A percentile compares a stretch with the other conserved stretches of the same genome.
Evolutionary conservation across 1,139 yeast genomes (phyloP).

Genomic region (Saccharomyces hybrid): DNA sequence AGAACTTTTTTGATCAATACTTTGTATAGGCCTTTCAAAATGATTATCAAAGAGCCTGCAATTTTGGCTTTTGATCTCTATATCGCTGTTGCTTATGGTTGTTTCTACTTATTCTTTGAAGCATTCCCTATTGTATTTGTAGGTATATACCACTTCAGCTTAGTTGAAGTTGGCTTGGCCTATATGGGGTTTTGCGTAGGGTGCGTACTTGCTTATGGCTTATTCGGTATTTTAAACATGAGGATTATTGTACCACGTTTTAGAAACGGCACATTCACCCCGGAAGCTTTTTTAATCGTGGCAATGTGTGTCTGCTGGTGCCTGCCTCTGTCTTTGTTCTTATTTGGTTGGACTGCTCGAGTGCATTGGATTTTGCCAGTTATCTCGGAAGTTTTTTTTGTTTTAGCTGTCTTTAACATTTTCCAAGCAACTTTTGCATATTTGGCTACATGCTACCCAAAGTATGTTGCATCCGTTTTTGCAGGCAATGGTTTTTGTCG

Average conservation of each 20-base stretch:
- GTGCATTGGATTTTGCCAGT: conserved; percentile 41
- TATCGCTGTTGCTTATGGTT: conserved; percentile 46
- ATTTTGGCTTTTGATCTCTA: conserved; percentile 30
- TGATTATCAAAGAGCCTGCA: conserved; percentile 30
- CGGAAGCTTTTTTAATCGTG: conserved; percentile 15
- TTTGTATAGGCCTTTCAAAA: conserved; percentile 44
- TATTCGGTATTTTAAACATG: conserved; percentile 10
- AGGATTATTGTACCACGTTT: conserved; percentile 11
- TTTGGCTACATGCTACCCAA: conserved; percentile 32
- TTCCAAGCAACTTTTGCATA: conserved; percentile 35
- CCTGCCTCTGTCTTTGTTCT: conserved; percentile 16
- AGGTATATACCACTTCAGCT: conserved; percentile 40
- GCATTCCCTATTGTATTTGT: conserved; percentile 51
- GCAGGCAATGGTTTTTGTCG: conserved; percentile 51
- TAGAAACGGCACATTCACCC: conserved; percentile 11
- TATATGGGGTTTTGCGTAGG: conserved; percentile 23
- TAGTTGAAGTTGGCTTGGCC: conserved; percentile 18
- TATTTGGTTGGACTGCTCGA: conserved; percentile 40
- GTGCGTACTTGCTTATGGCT: conserved; percentile 13
- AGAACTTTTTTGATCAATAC: conserved; percentile 34
- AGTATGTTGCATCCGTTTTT: conserved; percentile 49
- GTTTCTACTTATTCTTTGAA: conserved; percentile 52
- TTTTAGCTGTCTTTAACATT: conserved; percentile 35
- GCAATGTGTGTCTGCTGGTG: conserved; percentile 15
- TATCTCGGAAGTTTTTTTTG: conserved; percentile 38